Conservation (phyloP, 176 grass and related monocot genomes). For the Pontederia crassipes region DNA sequence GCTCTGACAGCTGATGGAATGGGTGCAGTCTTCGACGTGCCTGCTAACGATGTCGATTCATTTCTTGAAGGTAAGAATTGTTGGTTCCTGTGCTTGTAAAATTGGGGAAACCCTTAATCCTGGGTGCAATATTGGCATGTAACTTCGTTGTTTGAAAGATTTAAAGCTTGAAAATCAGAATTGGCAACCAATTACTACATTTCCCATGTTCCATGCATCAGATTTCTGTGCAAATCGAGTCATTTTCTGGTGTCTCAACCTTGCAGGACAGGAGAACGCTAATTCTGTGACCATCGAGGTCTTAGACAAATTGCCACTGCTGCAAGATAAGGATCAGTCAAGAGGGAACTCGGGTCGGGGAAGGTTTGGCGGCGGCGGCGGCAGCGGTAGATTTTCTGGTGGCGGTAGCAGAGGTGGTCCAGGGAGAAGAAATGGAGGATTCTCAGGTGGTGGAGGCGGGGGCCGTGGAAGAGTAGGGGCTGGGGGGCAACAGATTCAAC, state of each 20-base stretch:
- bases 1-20: constrained; percentile 65
- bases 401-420: constrained; percentile 15
- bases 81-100: not conserved
- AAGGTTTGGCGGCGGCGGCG: constrained; percentile 40
- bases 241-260: not conserved
- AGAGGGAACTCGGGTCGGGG: constrained; percentile 22
- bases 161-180: not conserved
- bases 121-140: not conserved
- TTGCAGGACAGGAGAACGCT: constrained; percentile 47
- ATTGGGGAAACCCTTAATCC: not conserved
- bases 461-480: constrained; percentile 31
- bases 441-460: constrained; percentile 7
- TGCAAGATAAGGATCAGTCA: constrained; percentile 66
- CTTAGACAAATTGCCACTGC: constrained; percentile 48
- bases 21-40: constrained; percentile 94
- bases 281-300: constrained; percentile 60
- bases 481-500: constrained; percentile 43
- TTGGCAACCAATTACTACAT: not conserved
- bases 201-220: not conserved
- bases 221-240: too few relatives aligned
- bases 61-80: constrained; percentile 54
- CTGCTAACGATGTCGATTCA: constrained; percentile 54
- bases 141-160: not conserved
- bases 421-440: constrained; percentile 29
- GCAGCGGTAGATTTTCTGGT: constrained; percentile 21